phyloP scores from a whole-genome alignment of 148 eudicot genomes.

The Rhododendron ovatum region DNA sequence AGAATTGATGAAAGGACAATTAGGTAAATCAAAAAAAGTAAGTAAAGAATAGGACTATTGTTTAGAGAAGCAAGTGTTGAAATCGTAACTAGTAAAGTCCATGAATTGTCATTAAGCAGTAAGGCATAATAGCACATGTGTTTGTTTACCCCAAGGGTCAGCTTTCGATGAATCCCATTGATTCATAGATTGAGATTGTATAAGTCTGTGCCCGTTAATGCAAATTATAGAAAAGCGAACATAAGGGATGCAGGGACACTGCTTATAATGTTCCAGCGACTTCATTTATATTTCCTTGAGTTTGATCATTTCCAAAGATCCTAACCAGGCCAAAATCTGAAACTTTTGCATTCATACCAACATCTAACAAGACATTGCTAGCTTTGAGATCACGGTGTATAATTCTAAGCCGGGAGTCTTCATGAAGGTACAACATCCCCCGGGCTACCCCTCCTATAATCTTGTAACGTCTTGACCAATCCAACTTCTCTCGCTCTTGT shows the following conservation, averaged over 20 bases:
- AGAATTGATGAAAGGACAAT: not conserved
- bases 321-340: not conserved
- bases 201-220: not conserved
- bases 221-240: not conserved
- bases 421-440: slow-evolving; percentile 31
- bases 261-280: slow-evolving; percentile 45
- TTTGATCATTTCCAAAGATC: not conserved
- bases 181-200: not conserved
- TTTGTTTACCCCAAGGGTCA: not conserved
- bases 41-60: not conserved
- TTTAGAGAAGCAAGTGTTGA: not conserved
- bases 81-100: not conserved
- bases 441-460: slow-evolving; percentile 26
- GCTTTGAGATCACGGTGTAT: not conserved
- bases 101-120: not conserved
- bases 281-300: slow-evolving; percentile 4
- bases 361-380: slow-evolving; percentile 8
- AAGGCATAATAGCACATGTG: not conserved
- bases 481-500: slow-evolving; percentile 10
- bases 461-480: slow-evolving; percentile 30
- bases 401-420: slow-evolving; percentile 9
- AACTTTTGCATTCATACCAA: slow-evolving; percentile 25
- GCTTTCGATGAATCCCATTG: not conserved
- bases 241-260: not conserved
- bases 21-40: not conserved